Evolutionary conservation across 1,139 yeast species (phyloP), one percentile per base, ranked within the genome.

Genomic region (Hyphopichia buzzinii): DNA sequence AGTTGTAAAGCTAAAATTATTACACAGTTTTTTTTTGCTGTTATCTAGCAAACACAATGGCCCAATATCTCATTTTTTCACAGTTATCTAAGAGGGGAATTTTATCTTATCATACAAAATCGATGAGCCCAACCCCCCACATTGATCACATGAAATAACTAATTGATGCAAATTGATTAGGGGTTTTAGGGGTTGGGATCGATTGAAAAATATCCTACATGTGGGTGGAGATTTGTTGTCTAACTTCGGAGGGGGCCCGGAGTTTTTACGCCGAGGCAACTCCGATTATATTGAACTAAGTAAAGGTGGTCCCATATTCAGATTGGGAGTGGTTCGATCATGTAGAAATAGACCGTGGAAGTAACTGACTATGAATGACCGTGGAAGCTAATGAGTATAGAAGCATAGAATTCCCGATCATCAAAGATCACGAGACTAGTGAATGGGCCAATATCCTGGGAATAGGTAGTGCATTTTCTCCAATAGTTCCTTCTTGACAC

Each of bases 371-470:
- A n/a, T n/a, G n/a, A n/a, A n/a, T n/a, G n/a, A n/a, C n/a, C n/a
- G n/a, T n/a, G n/a, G n/a, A 21, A 21, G 8, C 24, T 21, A 21
- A 8, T 11, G 8, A 21, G 8, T 8, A 11, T 21, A 16, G 8
- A 26, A 5, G 14, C n/a, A 26, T 13, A 26, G 15, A 3, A 26
- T 26, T 10, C 29, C 15, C 11, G 29, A 26, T 14, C 17, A 16
- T 19, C 8, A 10, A 19, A 6, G 10, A 19, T 19, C 8, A 19
- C 10, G 23, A 6, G 10, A 30, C 17, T 44, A 50, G 11, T 54
- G 44, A 8, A 52, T 39, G 21, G 79, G 81, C 94, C 94, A 90
- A 70, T 90, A 86, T 26, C 90, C 95, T n/a, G 97, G 97, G 71
- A 85, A 88, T 50, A 92, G 70, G 61, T 63, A 92, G 61, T 84